A percentile compares a stretch with the other conserved stretches of the same genome.
Evolutionary conservation across 2,329 filamentous ascomycete genomes (phyloP).

Genomic region (Thelonectria olida): DNA sequence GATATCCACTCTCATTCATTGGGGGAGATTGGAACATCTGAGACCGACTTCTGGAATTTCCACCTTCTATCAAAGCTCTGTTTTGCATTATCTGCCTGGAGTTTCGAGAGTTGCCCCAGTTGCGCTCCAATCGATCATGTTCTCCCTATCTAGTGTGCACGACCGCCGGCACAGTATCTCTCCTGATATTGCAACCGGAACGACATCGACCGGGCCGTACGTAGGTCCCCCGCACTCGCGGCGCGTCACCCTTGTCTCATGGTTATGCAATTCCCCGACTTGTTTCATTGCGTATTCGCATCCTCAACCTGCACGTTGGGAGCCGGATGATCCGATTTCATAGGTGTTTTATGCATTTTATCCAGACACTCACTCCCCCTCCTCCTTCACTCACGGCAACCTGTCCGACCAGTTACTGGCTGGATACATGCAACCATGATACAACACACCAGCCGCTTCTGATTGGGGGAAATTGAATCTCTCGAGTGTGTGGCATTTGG

Average conservation of each 20-base stretch:
- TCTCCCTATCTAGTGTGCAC: background rate
- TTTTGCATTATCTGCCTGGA: background rate
- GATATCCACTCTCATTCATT: conserved; percentile 6
- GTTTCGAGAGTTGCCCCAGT: background rate
- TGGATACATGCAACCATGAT: background rate
- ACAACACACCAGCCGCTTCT: background rate
- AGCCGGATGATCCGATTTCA: conserved; percentile 11
- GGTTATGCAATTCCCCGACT: background rate
- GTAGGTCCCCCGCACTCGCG: background rate
- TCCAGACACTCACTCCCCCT: background rate
- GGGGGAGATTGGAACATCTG: background rate
- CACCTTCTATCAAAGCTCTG: background rate
- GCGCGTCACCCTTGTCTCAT: background rate
- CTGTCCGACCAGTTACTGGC: background rate
- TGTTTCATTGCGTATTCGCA: background rate
- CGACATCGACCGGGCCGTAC: background rate
- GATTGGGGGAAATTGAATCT: background rate
- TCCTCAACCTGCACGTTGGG: background rate
- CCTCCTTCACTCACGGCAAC: background rate
- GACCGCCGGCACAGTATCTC: background rate
- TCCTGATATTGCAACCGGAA: background rate
- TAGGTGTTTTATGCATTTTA: background rate
- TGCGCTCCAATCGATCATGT: background rate
- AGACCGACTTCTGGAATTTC: background rate
- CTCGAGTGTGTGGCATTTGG: background rate